Evolutionary conservation across 768 basidiomycete species (phyloP).

Genomic region (Suillus alpinus): DNA sequence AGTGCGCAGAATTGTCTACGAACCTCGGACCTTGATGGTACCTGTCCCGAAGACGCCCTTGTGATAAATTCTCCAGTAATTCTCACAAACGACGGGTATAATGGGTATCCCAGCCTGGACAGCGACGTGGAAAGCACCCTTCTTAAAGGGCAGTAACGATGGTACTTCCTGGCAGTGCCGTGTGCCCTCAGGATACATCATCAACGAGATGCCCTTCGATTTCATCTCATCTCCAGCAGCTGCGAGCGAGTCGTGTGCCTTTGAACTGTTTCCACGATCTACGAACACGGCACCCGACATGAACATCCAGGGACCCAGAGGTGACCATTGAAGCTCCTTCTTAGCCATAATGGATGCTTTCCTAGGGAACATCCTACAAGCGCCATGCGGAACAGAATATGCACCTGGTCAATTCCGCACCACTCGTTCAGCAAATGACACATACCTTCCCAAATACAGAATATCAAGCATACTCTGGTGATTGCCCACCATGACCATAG

Average conservation of each 20-base stretch:
- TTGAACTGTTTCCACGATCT: slow-evolving; percentile 75
- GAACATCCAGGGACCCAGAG: slow-evolving; percentile 89
- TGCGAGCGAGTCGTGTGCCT: slow-evolving; percentile 72
- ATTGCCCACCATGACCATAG: slow-evolving; percentile 79
- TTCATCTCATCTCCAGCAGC: slow-evolving; percentile 82
- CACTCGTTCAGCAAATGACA: slow-evolving; percentile 5
- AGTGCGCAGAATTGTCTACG: slow-evolving; percentile 8
- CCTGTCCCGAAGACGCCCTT: slow-evolving; percentile 75
- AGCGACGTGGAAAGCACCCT: slow-evolving; percentile 96
- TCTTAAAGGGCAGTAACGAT: slow-evolving; percentile 87
- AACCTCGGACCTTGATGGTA: slow-evolving; percentile 74
- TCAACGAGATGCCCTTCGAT: slow-evolving; percentile 64
- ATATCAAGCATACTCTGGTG: slow-evolving; percentile 95
- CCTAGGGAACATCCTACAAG: slow-evolving; percentile 71
- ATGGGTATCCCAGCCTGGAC: slow-evolving; percentile 89
- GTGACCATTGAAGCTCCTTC: slow-evolving; percentile 80
- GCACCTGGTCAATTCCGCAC: background rate
- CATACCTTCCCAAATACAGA: slow-evolving; percentile 75
- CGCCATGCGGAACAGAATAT: slow-evolving; percentile 5
- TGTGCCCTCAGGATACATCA: slow-evolving; percentile 98
- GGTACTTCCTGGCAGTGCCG: slow-evolving; percentile 66
- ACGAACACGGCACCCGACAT: slow-evolving; percentile 90
- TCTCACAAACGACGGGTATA: slow-evolving; percentile 88
- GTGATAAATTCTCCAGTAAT: slow-evolving; percentile 87
- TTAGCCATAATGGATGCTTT: slow-evolving; percentile 90